Evolutionary conservation across 1,284 basidiomycete species (phyloP), one percentile per base, ranked within the genome.

Genomic region (Pulveroboletus sp.): DNA sequence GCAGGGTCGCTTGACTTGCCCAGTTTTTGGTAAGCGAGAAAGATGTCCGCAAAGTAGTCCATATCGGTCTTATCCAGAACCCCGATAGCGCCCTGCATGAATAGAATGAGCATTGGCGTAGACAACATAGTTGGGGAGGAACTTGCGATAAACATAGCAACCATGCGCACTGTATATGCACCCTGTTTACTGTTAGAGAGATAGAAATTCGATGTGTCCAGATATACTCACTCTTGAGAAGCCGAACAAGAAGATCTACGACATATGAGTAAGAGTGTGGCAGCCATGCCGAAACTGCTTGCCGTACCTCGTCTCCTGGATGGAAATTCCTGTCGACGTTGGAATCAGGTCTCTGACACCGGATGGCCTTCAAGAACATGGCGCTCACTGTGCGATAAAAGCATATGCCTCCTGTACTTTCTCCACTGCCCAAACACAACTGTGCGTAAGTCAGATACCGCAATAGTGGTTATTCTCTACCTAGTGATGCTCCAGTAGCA

Each of bases 321-420:
- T 73, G 74, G 62, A 83, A 89, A 62, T 89, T 89, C 59, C 86
- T 88, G 42, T 57, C 48, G 20, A 45, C 5, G 46, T 40, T 50
- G 28, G 45, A 28, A 35, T 57, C 29, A 58, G 48, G 44, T 11
- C 10, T 25, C 14, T 56, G 9, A 20, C 10, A 26, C 26, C 29
- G 17, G 38, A 48, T 22, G n/a, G 17, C 5, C 44, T 43, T 20
- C 22, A 43, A 43, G 38, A 40, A 50, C 22, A 25, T 17, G 43
- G n/a, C 24, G 73, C 85, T 69, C 65, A 87, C 86, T 89, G 85
- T 15, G 87, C 80, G 63, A 89, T 85, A 67, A 89, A 89, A 12
- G 79, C 84, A 70, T 89, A 89, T 25, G 84, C 86, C 60, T 89
- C 86, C 69, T 89, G 83, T 5, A 89, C 84, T 65, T 89, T 88